Base-by-base conservation (phyloP, 2,329 filamentous ascomycete species). In the Pezizomycotina sp. region DNA sequence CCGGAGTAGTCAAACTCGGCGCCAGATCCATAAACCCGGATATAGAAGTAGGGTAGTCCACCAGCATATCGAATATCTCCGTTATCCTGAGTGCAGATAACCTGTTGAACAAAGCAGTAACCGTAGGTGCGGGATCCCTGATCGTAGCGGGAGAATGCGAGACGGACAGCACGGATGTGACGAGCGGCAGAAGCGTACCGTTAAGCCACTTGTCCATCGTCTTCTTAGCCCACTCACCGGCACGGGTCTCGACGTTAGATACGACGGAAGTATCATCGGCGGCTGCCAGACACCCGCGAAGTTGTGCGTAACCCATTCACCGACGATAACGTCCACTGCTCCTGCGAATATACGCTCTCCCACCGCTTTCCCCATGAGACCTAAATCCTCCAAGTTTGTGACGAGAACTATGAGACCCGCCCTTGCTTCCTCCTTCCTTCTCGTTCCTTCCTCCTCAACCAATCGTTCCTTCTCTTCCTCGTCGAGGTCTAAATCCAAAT, bases 1-100 rank as follows among this genome's bases (percentile, higher is more conserved):
- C 59, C 2, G 67, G 58, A 13, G 41, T 44, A 18, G 39, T 44
- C 18, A 44, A 37, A 10, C 36, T 44, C 27, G 41, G 41, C 27
- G 40, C 40, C 12, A 44, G 30, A 52, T 89, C 81, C 19, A 80
- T 68, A 2, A 89, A 64, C 1, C 75, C 81, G 2, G 74, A 74
- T 36, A 67, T 64, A 47, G 75, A 81, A 22, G 65, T 58, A 3
- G 79, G 77, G 79, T 79, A 89, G 38, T 68, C 64, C 38, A 78
- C 65, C 28, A 83, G 73, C 51, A 86, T 83, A 51, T 84, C 77
- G 50, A 83, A 86, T 6, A 89, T 61, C 51, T 82, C 73, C 5
- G 67, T 63, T 28, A 77, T 78, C 27, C 80, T 68, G 30, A 78
- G 61, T 12, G 69, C 65, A 2, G 77, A 78, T 10, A 86, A 63